A percentile compares a stretch with the other conserved stretches of the same genome.
Conservation (phyloP, 2,329 filamentous ascomycete species). For the Colletotrichum spinosum region DNA sequence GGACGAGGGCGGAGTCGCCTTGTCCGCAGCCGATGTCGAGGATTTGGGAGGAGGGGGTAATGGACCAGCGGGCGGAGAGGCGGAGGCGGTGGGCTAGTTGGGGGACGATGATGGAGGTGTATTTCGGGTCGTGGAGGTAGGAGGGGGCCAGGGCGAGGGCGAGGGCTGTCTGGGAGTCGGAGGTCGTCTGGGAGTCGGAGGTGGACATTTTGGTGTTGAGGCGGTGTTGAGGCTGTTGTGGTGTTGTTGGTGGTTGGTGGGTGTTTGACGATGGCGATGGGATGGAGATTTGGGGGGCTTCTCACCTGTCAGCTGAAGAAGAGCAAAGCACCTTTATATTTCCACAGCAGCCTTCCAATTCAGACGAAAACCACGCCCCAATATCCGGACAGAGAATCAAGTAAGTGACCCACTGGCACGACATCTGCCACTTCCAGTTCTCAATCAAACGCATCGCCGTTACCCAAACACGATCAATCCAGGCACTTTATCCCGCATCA, state of each 20-base stretch:
- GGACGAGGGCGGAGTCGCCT: conserved; percentile 34
- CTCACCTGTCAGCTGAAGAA: neutral
- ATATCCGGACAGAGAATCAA: too few species aligned
- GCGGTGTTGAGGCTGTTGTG: neutral
- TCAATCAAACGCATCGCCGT: too few species aligned
- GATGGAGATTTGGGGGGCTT: neutral
- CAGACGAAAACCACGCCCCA: too few species aligned
- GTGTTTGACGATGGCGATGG: neutral
- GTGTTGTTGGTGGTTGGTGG: neutral
- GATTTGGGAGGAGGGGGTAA: conserved; percentile 21
- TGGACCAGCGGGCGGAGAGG: conserved; percentile 32
- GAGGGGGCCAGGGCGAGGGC: conserved; percentile 18
- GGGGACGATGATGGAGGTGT: conserved; percentile 24
- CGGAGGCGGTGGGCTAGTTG: conserved; percentile 34
- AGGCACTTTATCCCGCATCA: too few species aligned
- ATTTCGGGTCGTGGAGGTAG: conserved; percentile 27
- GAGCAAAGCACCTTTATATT: too few species aligned
- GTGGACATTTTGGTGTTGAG: conserved; percentile 12
- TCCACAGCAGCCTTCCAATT: too few species aligned
- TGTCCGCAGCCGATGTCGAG: conserved; percentile 39
- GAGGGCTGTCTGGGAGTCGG: too few species aligned
- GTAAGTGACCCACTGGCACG: too few species aligned
- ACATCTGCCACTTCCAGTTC: too few species aligned
- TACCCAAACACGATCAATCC: too few species aligned
- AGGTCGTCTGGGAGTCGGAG: too few species aligned